Conservation (phyloP, 78 protist species). For the Dictyostelium capitatum region DNA sequence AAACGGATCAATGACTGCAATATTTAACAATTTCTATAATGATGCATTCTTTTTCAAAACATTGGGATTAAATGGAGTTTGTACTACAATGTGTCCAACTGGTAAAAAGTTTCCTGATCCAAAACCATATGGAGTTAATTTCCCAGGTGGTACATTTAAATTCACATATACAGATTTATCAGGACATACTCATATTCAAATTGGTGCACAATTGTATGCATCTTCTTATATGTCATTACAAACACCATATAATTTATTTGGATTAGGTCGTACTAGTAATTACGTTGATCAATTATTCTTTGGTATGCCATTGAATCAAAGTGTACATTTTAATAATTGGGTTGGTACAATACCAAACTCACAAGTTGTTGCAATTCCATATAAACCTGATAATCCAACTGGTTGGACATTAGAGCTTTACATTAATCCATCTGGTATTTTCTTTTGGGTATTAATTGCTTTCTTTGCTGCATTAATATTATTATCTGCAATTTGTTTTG, state of each 20-base stretch:
- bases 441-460: slow-evolving; percentile 83
- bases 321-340: slow-evolving; percentile 79
- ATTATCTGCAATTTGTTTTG: slow-evolving; percentile 43
- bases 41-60: slow-evolving; percentile 89
- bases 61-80: slow-evolving; percentile 83
- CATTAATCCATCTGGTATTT: slow-evolving; percentile 82
- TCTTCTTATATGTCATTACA: slow-evolving; percentile 67
- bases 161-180: slow-evolving; percentile 65
- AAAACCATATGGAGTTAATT: slow-evolving; percentile 86
- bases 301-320: slow-evolving; percentile 78
- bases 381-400: slow-evolving; percentile 33
- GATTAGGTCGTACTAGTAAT: slow-evolving; percentile 78
- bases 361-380: slow-evolving; percentile 84
- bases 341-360: slow-evolving; percentile 83
- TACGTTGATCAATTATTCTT: slow-evolving; percentile 78
- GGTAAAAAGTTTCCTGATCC: slow-evolving; percentile 63
- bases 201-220: slow-evolving; percentile 77
- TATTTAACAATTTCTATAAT: slow-evolving; percentile 72
- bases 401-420: slow-evolving; percentile 78
- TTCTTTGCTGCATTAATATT: slow-evolving; percentile 57
- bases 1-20: slow-evolving; percentile 12
- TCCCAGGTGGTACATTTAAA: slow-evolving; percentile 82
- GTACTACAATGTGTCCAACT: slow-evolving; percentile 80
- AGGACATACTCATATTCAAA: slow-evolving; percentile 69
- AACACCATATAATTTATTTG: slow-evolving; percentile 83